Base-by-base conservation (phyloP, 2,329 filamentous ascomycete species). In the Grosmannia penicillata region DNA sequence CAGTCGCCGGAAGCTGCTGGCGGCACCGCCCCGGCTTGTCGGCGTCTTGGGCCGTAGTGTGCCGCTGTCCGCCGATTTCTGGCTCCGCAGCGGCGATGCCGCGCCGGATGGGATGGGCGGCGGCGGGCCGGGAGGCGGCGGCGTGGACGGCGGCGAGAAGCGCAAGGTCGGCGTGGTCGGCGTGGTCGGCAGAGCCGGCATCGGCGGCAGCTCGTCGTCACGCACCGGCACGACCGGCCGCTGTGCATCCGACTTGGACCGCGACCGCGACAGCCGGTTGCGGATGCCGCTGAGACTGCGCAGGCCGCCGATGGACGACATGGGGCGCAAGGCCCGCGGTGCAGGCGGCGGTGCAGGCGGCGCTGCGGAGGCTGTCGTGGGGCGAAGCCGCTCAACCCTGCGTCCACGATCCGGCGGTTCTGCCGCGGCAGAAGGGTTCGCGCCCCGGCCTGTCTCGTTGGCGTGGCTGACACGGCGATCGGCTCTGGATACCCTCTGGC, bases 1-100 rank as follows among this genome's bases (percentile, higher is more conserved):
- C 6, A 49, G 35, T 13, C 47, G 40, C 30, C 47, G 40, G 19
- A 49, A 37, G 2, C 43, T 40, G 24, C 45, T 37, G 10, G 30
- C 26, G 4, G 35, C 28, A 10, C 24, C 29, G 24, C 24, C 32
- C 23, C 39, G 39, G 18, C 39, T 21, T 7, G 35, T 40, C 3
- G 45, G 36, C n/a, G 43, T 43, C 33, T 45, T 47, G n/a, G 45
- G 37, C 28, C 38, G 41, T 29, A 25, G 34, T 3, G 22, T n/a
- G n/a, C n/a, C n/a, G n/a, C n/a, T n/a, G n/a, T n/a, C n/a, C n/a
- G n/a, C n/a, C n/a, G n/a, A n/a, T n/a, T n/a, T n/a, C n/a, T n/a
- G n/a, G n/a, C n/a, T n/a, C n/a, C n/a, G n/a, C n/a, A 28, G 26
- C 10, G 13, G 26, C 14, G 15, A 10, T 15, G 23, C 36, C 26